phyloP scores from a whole-genome alignment of 805 yeast species.

The Ogataea populi-albae region DNA sequence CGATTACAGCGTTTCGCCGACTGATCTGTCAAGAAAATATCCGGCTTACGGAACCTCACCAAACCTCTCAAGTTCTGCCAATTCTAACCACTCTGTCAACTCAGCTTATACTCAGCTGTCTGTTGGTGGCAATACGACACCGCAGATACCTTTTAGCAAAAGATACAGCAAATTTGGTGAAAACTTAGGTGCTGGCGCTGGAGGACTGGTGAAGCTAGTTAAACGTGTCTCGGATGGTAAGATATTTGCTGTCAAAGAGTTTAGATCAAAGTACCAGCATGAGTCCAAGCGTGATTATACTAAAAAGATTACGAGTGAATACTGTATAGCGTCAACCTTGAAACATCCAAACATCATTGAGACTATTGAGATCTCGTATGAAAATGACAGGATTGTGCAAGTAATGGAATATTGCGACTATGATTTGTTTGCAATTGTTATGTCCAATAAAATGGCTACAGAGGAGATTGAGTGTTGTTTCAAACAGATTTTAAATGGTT shows the following conservation, averaged over 20 bases:
- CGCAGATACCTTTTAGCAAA: constrained; percentile 62
- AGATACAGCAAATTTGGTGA: constrained; percentile 82
- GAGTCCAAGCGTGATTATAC: constrained; percentile 85
- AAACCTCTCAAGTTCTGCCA: constrained; percentile 10
- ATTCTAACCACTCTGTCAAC: constrained; percentile 4
- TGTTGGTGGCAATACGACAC: constrained; percentile 39
- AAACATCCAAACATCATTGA: constrained; percentile 88
- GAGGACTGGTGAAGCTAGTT: constrained; percentile 81
- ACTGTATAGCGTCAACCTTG: constrained; percentile 87
- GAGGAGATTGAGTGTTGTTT: constrained; percentile 86
- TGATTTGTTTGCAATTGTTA: constrained; percentile 90
- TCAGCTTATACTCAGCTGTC: constrained; percentile 22
- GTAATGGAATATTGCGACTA: constrained; percentile 94
- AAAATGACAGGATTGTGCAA: constrained; percentile 80
- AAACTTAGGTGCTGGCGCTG: constrained; percentile 91
- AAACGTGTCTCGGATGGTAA: constrained; percentile 62
- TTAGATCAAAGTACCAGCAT: constrained; percentile 67
- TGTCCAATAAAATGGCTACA: constrained; percentile 83
- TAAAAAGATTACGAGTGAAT: constrained; percentile 89
- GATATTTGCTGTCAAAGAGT: constrained; percentile 90
- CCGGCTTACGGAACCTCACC: constrained; percentile 14
- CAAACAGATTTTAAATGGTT: constrained; percentile 79
- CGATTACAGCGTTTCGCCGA: constrained; percentile 22
- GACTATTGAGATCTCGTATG: constrained; percentile 88
- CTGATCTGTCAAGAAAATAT: constrained; percentile 16